Percentiles rank a stretch among this genome's conserved stretches.
These are phyloP conservation scores for Penicillium alfredii DNA, from an alignment of 495 filamentous ascomycete species.

Conservation along the genomic window DNA sequence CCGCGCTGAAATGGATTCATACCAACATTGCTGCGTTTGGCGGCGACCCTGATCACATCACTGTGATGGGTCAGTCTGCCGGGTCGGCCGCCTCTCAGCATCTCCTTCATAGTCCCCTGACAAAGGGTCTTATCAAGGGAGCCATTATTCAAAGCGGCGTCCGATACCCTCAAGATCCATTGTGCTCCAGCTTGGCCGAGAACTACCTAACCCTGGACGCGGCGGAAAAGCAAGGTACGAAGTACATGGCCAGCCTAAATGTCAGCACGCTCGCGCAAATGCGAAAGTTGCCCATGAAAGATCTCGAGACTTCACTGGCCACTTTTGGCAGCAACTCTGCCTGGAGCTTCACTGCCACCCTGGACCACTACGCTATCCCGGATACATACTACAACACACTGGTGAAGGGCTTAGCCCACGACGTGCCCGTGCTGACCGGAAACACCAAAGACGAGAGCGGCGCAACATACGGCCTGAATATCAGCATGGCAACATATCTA, in stretches of 20 bases:
- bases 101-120: constrained; percentile 24
- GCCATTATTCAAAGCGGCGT: constrained; percentile 26
- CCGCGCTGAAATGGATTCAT: constrained; percentile 43
- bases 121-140: constrained; percentile 24
- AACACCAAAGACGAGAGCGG: constrained; percentile 30
- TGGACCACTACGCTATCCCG: constrained; percentile 25
- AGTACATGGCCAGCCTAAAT: constrained; percentile 23
- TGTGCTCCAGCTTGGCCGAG: constrained; percentile 22
- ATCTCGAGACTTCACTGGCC: constrained; percentile 15
- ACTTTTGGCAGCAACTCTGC: constrained; percentile 19
- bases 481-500: constrained; percentile 2
- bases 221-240: constrained; percentile 15
- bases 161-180: constrained; percentile 25
- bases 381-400: constrained; percentile 22
- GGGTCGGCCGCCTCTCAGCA: constrained; percentile 34
- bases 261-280: constrained; percentile 21
- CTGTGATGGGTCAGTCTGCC: constrained; percentile 35
- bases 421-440: constrained; percentile 35
- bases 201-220: constrained; percentile 24
- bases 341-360: constrained; percentile 23
- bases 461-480: constrained; percentile 9
- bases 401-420: constrained; percentile 21
- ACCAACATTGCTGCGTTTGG: constrained; percentile 49
- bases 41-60: constrained; percentile 47
- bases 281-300: constrained; percentile 22